Conservation (phyloP, 23 red algal genomes). For the Agarophyton chilense region DNA sequence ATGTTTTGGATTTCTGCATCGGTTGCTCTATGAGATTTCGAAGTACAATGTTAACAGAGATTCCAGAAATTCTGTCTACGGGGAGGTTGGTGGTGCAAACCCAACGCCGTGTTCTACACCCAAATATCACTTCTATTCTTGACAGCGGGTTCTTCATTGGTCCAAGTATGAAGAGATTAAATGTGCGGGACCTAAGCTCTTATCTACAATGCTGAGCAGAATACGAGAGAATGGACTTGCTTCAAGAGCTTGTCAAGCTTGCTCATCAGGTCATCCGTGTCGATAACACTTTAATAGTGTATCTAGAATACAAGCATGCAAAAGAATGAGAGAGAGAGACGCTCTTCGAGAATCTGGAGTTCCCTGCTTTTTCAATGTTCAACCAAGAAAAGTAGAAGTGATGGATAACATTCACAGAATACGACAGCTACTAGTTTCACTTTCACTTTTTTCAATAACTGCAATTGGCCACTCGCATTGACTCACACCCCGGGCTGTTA, state of each 20-base stretch:
- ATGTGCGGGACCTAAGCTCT: too few relatives aligned
- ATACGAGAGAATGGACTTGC: conserved; percentile 4
- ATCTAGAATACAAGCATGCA: not conserved
- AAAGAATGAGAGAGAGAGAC: too few relatives aligned
- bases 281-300: not conserved
- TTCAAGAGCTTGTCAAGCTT: not conserved
- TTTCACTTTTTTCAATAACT: too few relatives aligned
- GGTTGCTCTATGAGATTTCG: not conserved
- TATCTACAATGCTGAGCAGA: not conserved
- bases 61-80: not conserved
- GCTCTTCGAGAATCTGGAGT: too few relatives aligned
- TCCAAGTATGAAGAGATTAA: too few relatives aligned
- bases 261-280: not conserved
- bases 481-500: too few relatives aligned
- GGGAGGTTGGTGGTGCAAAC: not conserved
- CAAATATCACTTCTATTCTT: conserved; percentile 6
- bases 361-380: too few relatives aligned
- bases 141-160: too few relatives aligned
- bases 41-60: not conserved
- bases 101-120: not conserved
- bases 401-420: too few relatives aligned
- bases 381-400: too few relatives aligned
- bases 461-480: too few relatives aligned
- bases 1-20: not conserved
- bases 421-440: too few relatives aligned